These are phyloP conservation scores for Fraxinus sp. DNA, from an alignment of 305 asterid genomes.

Conservation along the genomic window DNA sequence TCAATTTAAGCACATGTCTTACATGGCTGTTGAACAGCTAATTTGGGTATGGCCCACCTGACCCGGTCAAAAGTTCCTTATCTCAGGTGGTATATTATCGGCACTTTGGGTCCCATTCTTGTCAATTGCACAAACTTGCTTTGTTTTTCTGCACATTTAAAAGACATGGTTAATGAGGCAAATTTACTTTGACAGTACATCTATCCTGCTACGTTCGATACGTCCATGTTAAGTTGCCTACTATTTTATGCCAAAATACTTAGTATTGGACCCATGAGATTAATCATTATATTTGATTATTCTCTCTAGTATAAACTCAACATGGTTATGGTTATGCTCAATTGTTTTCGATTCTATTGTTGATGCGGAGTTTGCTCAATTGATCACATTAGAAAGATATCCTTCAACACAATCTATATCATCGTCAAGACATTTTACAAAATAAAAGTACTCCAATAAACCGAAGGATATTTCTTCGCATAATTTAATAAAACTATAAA, in stretches of 20 bases:
- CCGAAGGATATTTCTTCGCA: background rate
- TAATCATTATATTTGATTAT: too few species aligned
- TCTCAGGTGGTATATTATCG: background rate
- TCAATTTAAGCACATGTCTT: background rate
- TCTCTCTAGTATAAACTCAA: background rate
- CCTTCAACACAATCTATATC: background rate
- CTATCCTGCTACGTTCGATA: too few species aligned
- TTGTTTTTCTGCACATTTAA: too few species aligned
- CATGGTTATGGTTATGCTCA: too few species aligned
- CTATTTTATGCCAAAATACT: background rate
- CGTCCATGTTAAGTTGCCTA: background rate
- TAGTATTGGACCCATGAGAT: background rate
- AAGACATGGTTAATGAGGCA: too few species aligned
- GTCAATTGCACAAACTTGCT: background rate
- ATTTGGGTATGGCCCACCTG: background rate
- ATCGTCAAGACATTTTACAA: too few species aligned
- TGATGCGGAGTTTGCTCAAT: too few species aligned
- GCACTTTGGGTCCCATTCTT: background rate
- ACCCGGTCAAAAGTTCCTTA: background rate
- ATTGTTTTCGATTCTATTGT: too few species aligned
- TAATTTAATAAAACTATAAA: too few species aligned
- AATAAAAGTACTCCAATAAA: background rate
- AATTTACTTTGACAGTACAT: too few species aligned
- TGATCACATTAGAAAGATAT: too few species aligned
- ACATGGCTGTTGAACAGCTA: background rate